A percentile compares a stretch with the other conserved stretches of the same genome.
Conservation (phyloP, 805 yeast species). For the Starmerella stigmatis region DNA sequence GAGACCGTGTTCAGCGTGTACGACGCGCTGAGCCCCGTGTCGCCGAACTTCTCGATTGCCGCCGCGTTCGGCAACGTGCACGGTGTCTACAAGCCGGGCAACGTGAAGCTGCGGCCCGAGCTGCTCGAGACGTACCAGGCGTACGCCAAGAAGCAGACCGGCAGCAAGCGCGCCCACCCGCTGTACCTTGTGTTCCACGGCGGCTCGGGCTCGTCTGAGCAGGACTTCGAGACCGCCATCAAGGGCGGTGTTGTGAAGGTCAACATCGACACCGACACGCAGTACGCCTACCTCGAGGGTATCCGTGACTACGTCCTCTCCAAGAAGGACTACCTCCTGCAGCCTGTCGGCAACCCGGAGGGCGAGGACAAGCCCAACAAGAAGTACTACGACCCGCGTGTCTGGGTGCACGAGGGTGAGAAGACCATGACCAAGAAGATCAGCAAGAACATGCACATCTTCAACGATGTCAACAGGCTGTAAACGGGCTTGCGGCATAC, state of each 20-base stretch:
- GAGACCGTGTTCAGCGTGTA: conserved; percentile 88
- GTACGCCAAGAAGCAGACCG: conserved; percentile 63
- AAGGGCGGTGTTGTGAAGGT: conserved; percentile 94
- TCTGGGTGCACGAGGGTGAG: conserved; percentile 99
- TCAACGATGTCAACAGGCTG: conserved; percentile 41
- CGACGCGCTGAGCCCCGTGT: conserved; percentile 79
- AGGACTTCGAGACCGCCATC: conserved; percentile 87
- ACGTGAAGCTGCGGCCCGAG: conserved; percentile 84
- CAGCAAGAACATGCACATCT: conserved; percentile 67
- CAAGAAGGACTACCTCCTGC: conserved; percentile 87
- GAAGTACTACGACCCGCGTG: conserved; percentile 99
- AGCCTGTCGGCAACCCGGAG: conserved; percentile 97
- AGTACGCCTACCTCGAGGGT: conserved; percentile 93
- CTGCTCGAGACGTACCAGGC: conserved; percentile 92
- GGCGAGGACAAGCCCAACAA: conserved; percentile 99
- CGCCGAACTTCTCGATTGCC: conserved; percentile 98
- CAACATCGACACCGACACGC: conserved; percentile 98
- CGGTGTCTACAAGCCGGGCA: conserved; percentile 99
- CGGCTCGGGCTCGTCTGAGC: conserved; percentile 95
- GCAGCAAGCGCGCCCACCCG: conserved; percentile 50
- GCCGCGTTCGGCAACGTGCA: conserved; percentile 99
- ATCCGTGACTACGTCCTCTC: conserved; percentile 91
- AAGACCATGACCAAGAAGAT: conserved; percentile 91
- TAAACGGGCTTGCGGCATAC: conserved; percentile 9
- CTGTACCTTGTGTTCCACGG: conserved; percentile 99